These are phyloP conservation scores for Picocystis salinarum DNA, from an alignment of 139 green algal genomes.

Conservation along the genomic window DNA sequence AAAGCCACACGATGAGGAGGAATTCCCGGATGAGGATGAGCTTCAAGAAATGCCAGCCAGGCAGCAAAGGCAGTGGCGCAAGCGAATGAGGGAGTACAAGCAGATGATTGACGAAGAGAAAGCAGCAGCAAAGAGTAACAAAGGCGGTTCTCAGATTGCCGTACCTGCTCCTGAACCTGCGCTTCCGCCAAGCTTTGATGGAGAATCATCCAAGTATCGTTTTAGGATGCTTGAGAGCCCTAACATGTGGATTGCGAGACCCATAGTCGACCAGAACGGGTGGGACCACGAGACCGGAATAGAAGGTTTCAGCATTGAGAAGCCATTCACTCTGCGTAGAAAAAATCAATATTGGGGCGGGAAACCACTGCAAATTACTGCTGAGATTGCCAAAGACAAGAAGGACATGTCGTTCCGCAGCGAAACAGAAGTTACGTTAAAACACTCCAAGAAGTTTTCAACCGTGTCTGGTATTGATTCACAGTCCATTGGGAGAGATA, in stretches of 20 bases:
- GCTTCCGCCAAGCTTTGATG: constrained; percentile 52
- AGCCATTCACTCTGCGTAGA: constrained; percentile 21
- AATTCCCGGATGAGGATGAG: constrained; percentile 6
- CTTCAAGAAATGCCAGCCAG: no score
- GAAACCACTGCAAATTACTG: constrained; percentile 15
- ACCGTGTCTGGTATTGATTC: constrained; percentile 34
- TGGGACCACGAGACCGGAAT: constrained; percentile 56
- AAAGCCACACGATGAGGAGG: constrained; percentile 22
- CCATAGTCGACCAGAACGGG: constrained; percentile 32
- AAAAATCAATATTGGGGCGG: constrained; percentile 18
- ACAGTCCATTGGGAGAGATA: constrained; percentile 39
- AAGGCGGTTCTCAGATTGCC: constrained; percentile 25
- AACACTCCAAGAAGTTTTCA: constrained; percentile 22
- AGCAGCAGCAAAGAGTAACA: constrained; percentile 16
- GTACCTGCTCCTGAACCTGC: constrained; percentile 41
- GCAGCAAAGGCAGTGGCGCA: constrained; percentile 5
- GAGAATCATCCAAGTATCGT: constrained; percentile 30
- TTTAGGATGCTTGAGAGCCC: constrained; percentile 46
- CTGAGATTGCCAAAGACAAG: constrained; percentile 63
- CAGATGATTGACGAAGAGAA: constrained; percentile 8
- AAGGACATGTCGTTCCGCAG: constrained; percentile 23
- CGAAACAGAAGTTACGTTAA: constrained; percentile 29
- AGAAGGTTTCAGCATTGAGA: constrained; percentile 43
- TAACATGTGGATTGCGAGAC: constrained; percentile 27
- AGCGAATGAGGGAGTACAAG: constrained; percentile 13